phyloP scores from a whole-genome alignment of 164 flowering plant genomes.

The Vitis rotundifolia region DNA sequence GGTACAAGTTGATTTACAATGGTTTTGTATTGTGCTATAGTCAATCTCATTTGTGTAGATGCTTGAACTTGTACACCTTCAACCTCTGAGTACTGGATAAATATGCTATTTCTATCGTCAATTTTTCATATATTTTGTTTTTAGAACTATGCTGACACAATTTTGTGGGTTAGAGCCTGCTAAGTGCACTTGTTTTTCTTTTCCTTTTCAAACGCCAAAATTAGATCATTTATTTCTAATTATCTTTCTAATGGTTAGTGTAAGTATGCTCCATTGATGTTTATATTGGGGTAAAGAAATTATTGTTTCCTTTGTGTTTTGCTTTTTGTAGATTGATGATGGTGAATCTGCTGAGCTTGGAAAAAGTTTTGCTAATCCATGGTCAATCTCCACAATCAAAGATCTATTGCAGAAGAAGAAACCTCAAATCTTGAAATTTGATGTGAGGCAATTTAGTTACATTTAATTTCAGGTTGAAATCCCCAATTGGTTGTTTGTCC shows the following conservation, averaged over 20 bases:
- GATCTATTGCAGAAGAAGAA: slow-evolving; percentile 50
- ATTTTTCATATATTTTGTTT: no score
- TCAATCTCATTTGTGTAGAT: no score
- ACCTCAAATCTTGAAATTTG: slow-evolving; percentile 50
- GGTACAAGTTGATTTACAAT: no score
- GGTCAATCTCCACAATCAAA: slow-evolving; percentile 60
- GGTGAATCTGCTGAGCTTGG: slow-evolving; percentile 20
- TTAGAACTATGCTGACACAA: no score
- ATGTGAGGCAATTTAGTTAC: slow-evolving; percentile 44
- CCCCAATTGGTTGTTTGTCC: background rate
- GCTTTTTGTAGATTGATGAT: slow-evolving; percentile 31
- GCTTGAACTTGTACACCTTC: no score
- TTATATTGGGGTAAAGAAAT: background rate
- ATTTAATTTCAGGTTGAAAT: background rate
- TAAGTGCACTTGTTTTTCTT: no score
- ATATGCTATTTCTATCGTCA: no score
- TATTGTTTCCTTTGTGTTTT: slow-evolving; percentile 9
- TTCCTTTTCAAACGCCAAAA: no score
- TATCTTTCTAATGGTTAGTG: background rate
- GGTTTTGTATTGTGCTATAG: no score
- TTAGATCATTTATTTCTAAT: background rate
- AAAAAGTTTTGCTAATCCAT: slow-evolving; percentile 54
- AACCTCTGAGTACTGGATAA: no score
- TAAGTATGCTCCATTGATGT: background rate
- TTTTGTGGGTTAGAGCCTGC: no score